Base-by-base conservation (phyloP, 1,284 basidiomycete genomes). In the Schizopora paradoxa region DNA sequence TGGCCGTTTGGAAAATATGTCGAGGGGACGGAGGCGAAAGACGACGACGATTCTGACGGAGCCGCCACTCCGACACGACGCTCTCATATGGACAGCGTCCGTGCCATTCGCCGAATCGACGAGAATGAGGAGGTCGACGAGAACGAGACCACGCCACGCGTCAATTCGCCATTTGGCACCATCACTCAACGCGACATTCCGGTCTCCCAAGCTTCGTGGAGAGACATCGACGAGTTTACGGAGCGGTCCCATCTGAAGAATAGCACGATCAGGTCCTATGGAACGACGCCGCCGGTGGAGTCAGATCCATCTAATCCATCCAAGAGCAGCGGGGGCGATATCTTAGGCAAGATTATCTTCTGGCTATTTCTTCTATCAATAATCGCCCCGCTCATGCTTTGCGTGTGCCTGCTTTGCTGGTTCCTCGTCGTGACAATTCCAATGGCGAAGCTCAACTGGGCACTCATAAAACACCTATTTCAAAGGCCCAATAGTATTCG, bases 1-100 rank as follows among this genome's bases (percentile, higher is more conserved):
- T 99, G 96, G 96, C 96, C 96, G 1, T 99, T 99, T 62, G 95
- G 91, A 28, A 98, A 98, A 65, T 99, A 98, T 60, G 91, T 99
- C 47, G 94, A 98, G 64, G 91, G 93, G 4, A 61, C 77, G 18
- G 70, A 71, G 19, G 67, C 74, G 23, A 61, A 66, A 6, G 63
- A 69, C 21, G 65, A 64, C 4, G 60, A 65, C 2, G 66, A 66
- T 10, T 71, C 75, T 31, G 74, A 72, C 11, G 69, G 68, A 51
- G 64, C 51, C 38, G 69, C 64, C 23, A 58, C 33, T 55, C 57
- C 58, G 48, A 57, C 31, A 62, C 65, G 29, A 11, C 58, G 64
- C 27, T 63, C 61, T 40, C 64, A 56, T 25, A 51, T 54, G 13
- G 52, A 49, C n/a, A 55, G 51, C 49, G 16, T 31, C 52, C 31